Evolutionary conservation across 352 stramenopile species (phyloP).

Genomic region (Globisporangium recalcitrans): DNA sequence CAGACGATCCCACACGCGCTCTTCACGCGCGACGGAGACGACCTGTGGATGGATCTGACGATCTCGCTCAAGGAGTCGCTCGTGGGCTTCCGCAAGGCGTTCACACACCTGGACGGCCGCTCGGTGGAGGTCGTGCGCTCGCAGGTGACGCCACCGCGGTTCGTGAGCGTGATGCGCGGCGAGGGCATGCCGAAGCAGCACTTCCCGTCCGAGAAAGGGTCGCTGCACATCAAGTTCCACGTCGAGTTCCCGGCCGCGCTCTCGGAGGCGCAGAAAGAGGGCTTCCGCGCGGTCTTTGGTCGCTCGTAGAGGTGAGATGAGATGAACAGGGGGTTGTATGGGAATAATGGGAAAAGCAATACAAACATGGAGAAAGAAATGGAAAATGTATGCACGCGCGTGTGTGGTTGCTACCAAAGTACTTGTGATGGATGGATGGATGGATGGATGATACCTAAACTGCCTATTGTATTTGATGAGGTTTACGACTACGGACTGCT

Average conservation of each 20-base stretch:
- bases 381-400: neutral
- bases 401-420: neutral
- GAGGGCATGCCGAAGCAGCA: conserved; percentile 96
- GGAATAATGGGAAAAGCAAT: neutral
- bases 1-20: conserved; percentile 76
- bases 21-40: conserved; percentile 91
- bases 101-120: conserved; percentile 93
- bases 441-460: conserved; percentile 1
- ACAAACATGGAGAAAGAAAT: neutral
- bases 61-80: conserved; percentile 95
- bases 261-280: conserved; percentile 73
- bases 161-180: conserved; percentile 83
- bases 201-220: conserved; percentile 72
- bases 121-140: conserved; percentile 85
- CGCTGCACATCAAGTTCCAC: conserved; percentile 95
- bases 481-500: neutral
- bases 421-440: too few species aligned
- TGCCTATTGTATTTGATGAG: conserved; percentile 3
- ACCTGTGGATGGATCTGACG: conserved; percentile 94
- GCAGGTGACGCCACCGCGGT: conserved; percentile 88
- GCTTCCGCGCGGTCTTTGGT: conserved; percentile 49
- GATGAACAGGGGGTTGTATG: too few species aligned
- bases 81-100: conserved; percentile 88
- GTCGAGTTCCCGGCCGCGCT: conserved; percentile 92
- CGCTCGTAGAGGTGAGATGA: conserved; percentile 22